phyloP scores from a whole-genome alignment of 2,329 filamentous ascomycete species.

The Monilinia laxa region DNA sequence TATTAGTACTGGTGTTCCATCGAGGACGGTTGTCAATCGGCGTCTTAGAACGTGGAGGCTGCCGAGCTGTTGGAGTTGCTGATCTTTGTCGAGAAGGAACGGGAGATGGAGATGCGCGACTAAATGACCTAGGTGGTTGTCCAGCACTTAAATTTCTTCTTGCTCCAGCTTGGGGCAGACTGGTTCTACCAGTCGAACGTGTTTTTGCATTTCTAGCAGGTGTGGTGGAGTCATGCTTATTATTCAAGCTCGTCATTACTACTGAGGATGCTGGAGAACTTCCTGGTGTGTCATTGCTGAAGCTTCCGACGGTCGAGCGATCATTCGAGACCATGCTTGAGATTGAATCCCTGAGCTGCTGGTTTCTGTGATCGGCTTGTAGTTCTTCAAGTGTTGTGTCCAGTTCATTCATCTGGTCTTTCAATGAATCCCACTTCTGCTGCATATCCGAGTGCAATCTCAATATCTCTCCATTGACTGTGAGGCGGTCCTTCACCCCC shows the following conservation, averaged over 20 bases:
- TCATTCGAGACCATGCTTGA: conserved; percentile 71
- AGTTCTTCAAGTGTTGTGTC: conserved; percentile 74
- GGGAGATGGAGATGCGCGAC: conserved; percentile 44
- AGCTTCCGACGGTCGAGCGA: conserved; percentile 50
- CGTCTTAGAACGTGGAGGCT: conserved; percentile 47
- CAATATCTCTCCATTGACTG: conserved; percentile 93
- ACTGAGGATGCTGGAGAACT: conserved; percentile 68
- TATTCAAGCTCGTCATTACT: conserved; percentile 53
- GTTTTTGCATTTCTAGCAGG: conserved; percentile 40
- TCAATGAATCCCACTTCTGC: conserved; percentile 74
- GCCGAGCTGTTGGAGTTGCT: conserved; percentile 51
- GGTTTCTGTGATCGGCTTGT: conserved; percentile 59
- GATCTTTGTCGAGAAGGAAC: conserved; percentile 44
- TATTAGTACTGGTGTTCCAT: conserved; percentile 71
- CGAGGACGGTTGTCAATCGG: conserved; percentile 60
- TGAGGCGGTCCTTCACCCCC: conserved; percentile 91
- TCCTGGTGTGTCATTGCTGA: conserved; percentile 47
- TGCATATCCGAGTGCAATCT: conserved; percentile 83
- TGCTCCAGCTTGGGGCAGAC: conserved; percentile 47
- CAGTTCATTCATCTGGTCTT: conserved; percentile 74
- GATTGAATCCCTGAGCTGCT: conserved; percentile 85
- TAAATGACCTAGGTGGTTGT: conserved; percentile 44
- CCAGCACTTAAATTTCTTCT: conserved; percentile 46
- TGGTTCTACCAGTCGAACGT: conserved; percentile 31
- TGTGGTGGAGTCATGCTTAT: conserved; percentile 37